These are phyloP conservation scores for Arctostaphylos glauca DNA, from an alignment of 148 eudicot genomes.

Conservation along the genomic window DNA sequence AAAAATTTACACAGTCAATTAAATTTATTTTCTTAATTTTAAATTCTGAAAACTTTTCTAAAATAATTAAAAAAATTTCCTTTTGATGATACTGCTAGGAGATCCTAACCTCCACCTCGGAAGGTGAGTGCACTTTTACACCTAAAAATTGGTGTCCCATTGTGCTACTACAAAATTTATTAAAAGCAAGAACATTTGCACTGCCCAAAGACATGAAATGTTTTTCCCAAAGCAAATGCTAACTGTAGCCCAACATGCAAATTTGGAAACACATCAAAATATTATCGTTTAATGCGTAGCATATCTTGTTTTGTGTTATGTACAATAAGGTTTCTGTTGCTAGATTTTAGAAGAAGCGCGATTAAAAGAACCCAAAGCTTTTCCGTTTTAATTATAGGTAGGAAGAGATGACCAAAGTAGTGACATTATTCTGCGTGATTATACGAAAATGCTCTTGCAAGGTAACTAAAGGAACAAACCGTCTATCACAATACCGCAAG, in stretches of 20 bases:
- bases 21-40: too few species aligned
- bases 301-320: conserved; percentile 13
- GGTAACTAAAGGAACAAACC: too few species aligned
- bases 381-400: too few species aligned
- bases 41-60: not conserved
- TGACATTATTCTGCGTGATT: too few species aligned
- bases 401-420: too few species aligned
- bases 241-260: conserved; percentile 35
- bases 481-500: too few species aligned
- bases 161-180: conserved; percentile 22
- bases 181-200: conserved; percentile 30
- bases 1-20: too few species aligned
- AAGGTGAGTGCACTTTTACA: conserved; percentile 6
- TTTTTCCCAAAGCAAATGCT: conserved; percentile 36
- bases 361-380: not conserved
- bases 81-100: too few species aligned
- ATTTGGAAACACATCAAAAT: not conserved
- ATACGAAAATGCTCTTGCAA: too few species aligned
- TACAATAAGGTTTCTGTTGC: conserved; percentile 1
- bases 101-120: conserved; percentile 7
- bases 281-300: not conserved
- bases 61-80: too few species aligned
- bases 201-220: conserved; percentile 40
- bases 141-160: not conserved
- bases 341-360: conserved; percentile 10